Conservation (phyloP, 2,329 filamentous ascomycete genomes). For the Thelonectria olida region DNA sequence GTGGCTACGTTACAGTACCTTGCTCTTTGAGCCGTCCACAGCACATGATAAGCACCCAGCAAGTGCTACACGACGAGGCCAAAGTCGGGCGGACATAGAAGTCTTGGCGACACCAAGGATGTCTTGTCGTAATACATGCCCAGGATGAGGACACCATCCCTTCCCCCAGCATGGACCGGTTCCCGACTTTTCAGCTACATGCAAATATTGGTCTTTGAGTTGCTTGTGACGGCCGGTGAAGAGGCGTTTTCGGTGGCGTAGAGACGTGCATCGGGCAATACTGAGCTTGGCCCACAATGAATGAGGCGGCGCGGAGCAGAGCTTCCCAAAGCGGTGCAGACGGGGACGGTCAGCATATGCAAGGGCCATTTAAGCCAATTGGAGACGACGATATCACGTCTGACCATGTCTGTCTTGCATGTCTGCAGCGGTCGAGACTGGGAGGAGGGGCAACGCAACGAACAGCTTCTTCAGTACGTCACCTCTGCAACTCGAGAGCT, state of each 20-base stretch:
- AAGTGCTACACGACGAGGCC: neutral
- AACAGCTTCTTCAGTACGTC: neutral
- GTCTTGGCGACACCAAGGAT: neutral
- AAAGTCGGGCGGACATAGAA: neutral
- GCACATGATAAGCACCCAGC: neutral
- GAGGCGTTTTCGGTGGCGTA: neutral
- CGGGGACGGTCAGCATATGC: conserved; percentile 7
- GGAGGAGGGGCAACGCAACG: neutral
- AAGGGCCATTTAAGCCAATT: conserved; percentile 14
- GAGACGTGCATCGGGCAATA: neutral
- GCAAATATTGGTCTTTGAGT: too few species aligned
- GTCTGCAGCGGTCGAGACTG: neutral
- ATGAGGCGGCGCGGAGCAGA: neutral
- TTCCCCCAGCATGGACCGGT: neutral
- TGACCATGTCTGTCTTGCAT: conserved; percentile 13
- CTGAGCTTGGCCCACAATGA: too few species aligned
- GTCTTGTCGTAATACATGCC: neutral
- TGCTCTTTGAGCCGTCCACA: neutral
- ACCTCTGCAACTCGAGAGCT: neutral
- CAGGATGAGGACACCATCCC: neutral
- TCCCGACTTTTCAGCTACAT: neutral
- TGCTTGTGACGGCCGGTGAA: neutral
- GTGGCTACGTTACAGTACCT: neutral
- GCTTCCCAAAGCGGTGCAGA: conserved; percentile 17
- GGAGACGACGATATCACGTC: neutral